Evolutionary conservation across 164 flowering plant genomes (phyloP).

Genomic region (Kalanchoe fedtschenkoi): DNA sequence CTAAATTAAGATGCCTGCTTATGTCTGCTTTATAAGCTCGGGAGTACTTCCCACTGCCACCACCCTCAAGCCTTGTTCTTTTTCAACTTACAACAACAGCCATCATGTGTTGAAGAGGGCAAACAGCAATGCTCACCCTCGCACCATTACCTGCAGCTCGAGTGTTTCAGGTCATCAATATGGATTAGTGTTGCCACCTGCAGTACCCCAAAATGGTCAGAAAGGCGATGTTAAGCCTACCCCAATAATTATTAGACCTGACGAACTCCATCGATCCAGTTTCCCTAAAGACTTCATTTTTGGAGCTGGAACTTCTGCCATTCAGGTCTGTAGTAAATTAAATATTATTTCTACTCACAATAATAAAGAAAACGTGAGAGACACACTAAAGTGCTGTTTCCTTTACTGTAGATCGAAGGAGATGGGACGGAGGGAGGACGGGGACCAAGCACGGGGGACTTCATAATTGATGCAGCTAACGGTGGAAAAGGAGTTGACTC

Average conservation of each 20-base stretch:
- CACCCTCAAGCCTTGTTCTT: too few species aligned
- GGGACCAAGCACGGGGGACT: constrained; percentile 20
- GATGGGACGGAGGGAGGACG: constrained; percentile 13
- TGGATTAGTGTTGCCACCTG: background rate
- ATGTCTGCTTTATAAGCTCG: too few species aligned
- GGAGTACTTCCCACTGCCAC: too few species aligned
- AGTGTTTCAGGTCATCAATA: too few species aligned
- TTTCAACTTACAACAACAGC: too few species aligned
- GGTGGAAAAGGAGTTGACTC: constrained; percentile 13
- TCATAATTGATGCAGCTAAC: background rate
- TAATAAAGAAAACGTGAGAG: background rate
- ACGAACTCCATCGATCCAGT: constrained; percentile 10
- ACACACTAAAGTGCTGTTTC: too few species aligned
- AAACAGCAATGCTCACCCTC: too few species aligned
- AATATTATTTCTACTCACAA: background rate
- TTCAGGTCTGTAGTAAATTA: constrained; percentile 9
- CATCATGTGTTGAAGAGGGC: too few species aligned
- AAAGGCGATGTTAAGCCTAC: background rate
- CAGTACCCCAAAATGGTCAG: background rate
- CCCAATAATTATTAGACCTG: background rate
- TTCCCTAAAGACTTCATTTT: constrained; percentile 18
- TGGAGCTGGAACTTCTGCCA: constrained; percentile 21
- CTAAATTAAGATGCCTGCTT: too few species aligned
- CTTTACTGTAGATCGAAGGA: constrained; percentile 26
- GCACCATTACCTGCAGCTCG: too few species aligned